A percentile compares a stretch with the other conserved stretches of the same genome.
Conservation (phyloP, 1,284 basidiomycete genomes). For the Ceratorhiza oryzae-sativae region DNA sequence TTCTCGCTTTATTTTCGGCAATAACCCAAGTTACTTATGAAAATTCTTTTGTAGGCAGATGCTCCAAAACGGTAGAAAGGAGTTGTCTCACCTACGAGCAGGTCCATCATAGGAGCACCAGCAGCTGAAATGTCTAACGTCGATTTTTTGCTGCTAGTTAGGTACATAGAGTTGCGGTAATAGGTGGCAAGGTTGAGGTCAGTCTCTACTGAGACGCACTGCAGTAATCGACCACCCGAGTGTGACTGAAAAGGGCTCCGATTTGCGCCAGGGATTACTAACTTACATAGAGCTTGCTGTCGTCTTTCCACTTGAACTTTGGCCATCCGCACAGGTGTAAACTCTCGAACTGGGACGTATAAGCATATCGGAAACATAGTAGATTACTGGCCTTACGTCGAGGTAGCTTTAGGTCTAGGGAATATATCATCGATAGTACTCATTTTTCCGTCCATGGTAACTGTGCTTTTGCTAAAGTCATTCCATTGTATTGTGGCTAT, state of each 20-base stretch:
- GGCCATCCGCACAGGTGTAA: background rate
- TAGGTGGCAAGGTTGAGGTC: background rate
- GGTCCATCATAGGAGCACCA: background rate
- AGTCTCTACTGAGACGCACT: background rate
- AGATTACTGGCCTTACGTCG: background rate
- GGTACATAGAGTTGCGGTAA: background rate
- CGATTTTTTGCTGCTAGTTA: background rate
- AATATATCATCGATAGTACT: constrained; percentile 16
- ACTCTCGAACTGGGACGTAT: constrained; percentile 8
- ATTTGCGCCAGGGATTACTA: background rate
- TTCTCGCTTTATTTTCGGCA: constrained; percentile 24
- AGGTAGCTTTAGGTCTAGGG: constrained; percentile 1
- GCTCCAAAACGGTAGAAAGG: background rate
- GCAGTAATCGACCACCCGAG: no score
- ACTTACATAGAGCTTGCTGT: constrained; percentile 8
- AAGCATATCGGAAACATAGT: background rate
- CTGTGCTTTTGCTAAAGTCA: background rate
- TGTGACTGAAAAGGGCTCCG: no score
- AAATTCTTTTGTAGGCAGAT: no score
- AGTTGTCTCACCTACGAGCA: background rate
- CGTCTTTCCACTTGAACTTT: constrained; percentile 18
- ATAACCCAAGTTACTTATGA: constrained; percentile 36
- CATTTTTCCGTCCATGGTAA: constrained; percentile 19
- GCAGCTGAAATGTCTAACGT: background rate
- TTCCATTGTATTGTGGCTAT: constrained; percentile 24